phyloP scores from a whole-genome alignment of 2,329 filamentous ascomycete species.

The Colletotrichum tofieldiae region DNA sequence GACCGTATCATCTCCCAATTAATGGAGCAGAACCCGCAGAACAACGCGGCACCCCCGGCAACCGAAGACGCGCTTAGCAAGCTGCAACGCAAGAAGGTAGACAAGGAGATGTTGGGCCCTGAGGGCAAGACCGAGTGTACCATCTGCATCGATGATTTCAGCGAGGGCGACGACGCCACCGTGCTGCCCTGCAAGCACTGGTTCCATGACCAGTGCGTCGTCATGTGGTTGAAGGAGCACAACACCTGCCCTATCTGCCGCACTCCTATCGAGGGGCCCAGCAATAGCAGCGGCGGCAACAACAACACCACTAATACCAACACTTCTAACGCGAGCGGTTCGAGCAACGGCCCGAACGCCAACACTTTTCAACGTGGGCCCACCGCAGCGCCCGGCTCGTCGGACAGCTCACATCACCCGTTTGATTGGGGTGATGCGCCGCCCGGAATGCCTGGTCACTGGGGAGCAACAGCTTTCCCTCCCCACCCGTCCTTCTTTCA shows the following conservation, averaged over 20 bases:
- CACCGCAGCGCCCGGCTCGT: slow-evolving; percentile 19
- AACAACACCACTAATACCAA: slow-evolving; percentile 30
- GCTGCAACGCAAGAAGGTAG: slow-evolving; percentile 80
- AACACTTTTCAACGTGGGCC: slow-evolving; percentile 4
- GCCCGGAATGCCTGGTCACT: slow-evolving; percentile 30
- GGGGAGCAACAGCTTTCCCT: slow-evolving; percentile 11
- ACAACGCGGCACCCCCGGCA: slow-evolving; percentile 87
- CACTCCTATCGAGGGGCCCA: slow-evolving; percentile 65
- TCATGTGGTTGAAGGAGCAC: slow-evolving; percentile 89
- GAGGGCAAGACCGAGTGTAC: slow-evolving; percentile 87
- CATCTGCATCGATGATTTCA: slow-evolving; percentile 93
- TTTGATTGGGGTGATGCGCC: slow-evolving; percentile 26
- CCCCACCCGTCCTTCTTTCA: slow-evolving; percentile 5
- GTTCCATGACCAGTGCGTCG: slow-evolving; percentile 90
- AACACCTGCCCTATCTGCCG: slow-evolving; percentile 93
- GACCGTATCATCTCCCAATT: slow-evolving; percentile 90
- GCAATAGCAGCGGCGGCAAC: slow-evolving; percentile 44
- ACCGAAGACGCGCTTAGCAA: slow-evolving; percentile 80
- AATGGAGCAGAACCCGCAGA: slow-evolving; percentile 86
- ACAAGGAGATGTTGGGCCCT: slow-evolving; percentile 76
- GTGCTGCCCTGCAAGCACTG: slow-evolving; percentile 91
- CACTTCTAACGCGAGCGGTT: slow-evolving; percentile 29
- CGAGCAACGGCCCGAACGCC: slow-evolving; percentile 28
- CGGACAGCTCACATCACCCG: slow-evolving; percentile 19
- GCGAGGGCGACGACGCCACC: slow-evolving; percentile 80